These are phyloP conservation scores for Cercophora sp. DNA, from an alignment of 495 filamentous ascomycete species.

Conservation along the genomic window DNA sequence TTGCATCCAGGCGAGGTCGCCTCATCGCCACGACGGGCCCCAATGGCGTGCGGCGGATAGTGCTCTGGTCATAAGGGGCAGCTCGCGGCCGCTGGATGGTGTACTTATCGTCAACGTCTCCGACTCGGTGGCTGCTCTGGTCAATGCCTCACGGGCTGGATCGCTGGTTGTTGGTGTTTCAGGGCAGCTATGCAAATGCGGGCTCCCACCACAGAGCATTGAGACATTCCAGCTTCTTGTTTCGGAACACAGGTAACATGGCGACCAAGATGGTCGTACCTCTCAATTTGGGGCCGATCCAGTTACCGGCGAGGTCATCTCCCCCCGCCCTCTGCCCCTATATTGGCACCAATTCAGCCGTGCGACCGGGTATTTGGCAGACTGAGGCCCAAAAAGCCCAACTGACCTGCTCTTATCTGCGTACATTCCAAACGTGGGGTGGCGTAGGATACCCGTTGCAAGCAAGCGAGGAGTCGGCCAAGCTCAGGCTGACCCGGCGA, in stretches of 20 bases:
- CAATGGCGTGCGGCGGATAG: constrained; percentile 11
- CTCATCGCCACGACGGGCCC: constrained; percentile 10
- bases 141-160: constrained; percentile 11
- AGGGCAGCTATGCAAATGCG: constrained; percentile 10
- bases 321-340: constrained; percentile 2
- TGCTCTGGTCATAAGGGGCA: constrained; percentile 5
- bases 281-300: background rate
- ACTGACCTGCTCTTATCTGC: constrained; percentile 13
- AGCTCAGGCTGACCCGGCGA: background rate
- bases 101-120: background rate
- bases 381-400: background rate
- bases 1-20: background rate
- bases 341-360: constrained; percentile 11
- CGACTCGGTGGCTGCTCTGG: background rate
- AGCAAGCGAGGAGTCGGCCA: background rate
- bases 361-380: constrained; percentile 9
- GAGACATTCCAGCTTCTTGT: constrained; percentile 12
- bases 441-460: background rate
- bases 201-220: constrained; percentile 6
- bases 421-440: constrained; percentile 8
- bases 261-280: background rate
- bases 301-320: constrained; percentile 5
- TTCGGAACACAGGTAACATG: constrained; percentile 8
- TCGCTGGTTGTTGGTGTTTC: constrained; percentile 11
- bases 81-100: constrained; percentile 1